A percentile compares a stretch with the other conserved stretches of the same genome.
phyloP scores from a whole-genome alignment of 2,329 filamentous ascomycete species.

The Tolypocladium guangdongense region DNA sequence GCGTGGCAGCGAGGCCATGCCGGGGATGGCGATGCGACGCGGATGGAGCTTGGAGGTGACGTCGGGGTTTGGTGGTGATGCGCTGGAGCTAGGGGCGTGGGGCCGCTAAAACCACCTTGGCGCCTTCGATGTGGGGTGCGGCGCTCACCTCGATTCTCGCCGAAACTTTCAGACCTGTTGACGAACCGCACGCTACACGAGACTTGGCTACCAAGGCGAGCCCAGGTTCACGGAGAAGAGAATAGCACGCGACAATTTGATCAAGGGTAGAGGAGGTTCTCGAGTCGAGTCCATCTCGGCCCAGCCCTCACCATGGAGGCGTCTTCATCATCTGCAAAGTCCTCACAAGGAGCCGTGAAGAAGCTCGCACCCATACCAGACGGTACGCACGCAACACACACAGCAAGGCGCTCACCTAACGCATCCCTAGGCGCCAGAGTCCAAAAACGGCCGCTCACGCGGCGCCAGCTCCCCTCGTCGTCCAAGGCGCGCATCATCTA shows the following conservation, averaged over 20 bases:
- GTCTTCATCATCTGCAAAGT: not conserved
- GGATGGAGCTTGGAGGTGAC: not conserved
- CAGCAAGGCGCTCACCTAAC: not conserved
- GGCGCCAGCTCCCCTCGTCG: constrained; percentile 28
- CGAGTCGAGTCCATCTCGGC: not conserved
- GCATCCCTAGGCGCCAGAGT: constrained; percentile 31
- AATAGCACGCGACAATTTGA: not conserved
- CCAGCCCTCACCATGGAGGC: not conserved
- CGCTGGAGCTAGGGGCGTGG: not conserved
- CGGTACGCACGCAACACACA: constrained; percentile 10
- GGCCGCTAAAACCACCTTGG: not conserved
- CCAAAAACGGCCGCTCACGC: constrained; percentile 35
- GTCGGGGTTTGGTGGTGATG: constrained; percentile 6
- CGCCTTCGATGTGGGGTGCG: not conserved
- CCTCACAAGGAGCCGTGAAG: not conserved
- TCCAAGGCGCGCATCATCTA: constrained; percentile 45
- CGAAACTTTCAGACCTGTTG: not conserved
- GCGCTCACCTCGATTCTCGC: not conserved
- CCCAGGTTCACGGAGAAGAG: not conserved
- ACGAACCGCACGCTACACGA: not conserved
- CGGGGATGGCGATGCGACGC: constrained; percentile 7
- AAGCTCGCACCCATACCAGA: constrained; percentile 26
- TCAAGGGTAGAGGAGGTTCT: no score
- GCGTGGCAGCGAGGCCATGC: not conserved
- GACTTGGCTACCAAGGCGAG: not conserved